A percentile compares a stretch with the other conserved stretches of the same genome.
These are phyloP conservation scores for Filosporella fistucella DNA, from an alignment of 495 filamentous ascomycete genomes.

Conservation along the genomic window DNA sequence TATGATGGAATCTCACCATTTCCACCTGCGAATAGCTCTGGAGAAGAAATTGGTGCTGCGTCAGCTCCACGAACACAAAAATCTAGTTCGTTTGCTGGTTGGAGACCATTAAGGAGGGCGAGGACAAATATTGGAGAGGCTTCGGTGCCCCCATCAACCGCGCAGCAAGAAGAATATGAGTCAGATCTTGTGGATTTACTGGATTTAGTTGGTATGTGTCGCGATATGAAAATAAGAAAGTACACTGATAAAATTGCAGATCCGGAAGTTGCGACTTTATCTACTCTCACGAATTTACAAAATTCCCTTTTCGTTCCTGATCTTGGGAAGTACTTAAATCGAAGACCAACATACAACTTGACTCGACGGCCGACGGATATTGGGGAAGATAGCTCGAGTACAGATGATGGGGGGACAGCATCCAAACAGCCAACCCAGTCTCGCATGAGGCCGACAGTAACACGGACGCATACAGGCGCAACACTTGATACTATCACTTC, in stretches of 20 bases:
- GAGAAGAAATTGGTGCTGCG: constrained; percentile 20
- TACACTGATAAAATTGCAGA: constrained; percentile 36
- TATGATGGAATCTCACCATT: constrained; percentile 29
- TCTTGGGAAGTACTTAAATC: constrained; percentile 61
- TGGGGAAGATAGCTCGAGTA: constrained; percentile 20
- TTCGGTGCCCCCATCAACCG: neutral
- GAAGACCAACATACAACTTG: constrained; percentile 70
- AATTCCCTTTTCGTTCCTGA: constrained; percentile 75
- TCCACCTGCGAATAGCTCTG: constrained; percentile 19
- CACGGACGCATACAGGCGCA: constrained; percentile 6
- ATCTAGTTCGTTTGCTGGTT: constrained; percentile 26
- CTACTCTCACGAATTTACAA: constrained; percentile 73
- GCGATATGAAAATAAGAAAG: neutral
- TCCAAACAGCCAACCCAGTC: constrained; percentile 5
- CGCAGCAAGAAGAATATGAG: constrained; percentile 42
- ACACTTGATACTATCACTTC: constrained; percentile 39
- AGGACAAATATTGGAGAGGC: constrained; percentile 13
- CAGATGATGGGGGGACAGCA: constrained; percentile 20
- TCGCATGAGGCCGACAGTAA: constrained; percentile 13
- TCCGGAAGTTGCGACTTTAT: constrained; percentile 68
- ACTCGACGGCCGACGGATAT: constrained; percentile 38
- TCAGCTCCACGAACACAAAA: constrained; percentile 13
- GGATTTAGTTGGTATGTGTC: constrained; percentile 61
- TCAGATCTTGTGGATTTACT: constrained; percentile 61
- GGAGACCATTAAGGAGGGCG: constrained; percentile 23